Percentiles rank a stretch among this genome's conserved stretches.
Conservation (phyloP, 352 stramenopile species). For the Plasmopara halstedii region DNA sequence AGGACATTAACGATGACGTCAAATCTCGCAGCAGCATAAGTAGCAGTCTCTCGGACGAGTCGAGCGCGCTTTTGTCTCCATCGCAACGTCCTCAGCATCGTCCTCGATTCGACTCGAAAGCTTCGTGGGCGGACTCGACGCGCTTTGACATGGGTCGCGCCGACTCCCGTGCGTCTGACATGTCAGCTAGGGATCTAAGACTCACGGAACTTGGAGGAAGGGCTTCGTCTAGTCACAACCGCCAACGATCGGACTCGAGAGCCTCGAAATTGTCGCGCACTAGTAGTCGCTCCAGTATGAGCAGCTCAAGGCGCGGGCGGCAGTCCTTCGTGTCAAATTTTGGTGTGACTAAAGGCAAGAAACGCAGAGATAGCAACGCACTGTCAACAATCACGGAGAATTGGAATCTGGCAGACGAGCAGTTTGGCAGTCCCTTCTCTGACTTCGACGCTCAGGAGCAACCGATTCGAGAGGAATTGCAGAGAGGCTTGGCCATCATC, state of each 20-base stretch:
- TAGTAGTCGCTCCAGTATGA: constrained; percentile 34
- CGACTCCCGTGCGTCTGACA: constrained; percentile 70
- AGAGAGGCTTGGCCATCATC: constrained; percentile 75
- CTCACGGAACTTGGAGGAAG: constrained; percentile 42
- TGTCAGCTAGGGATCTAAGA: constrained; percentile 58
- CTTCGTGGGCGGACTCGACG: constrained; percentile 81
- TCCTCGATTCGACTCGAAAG: constrained; percentile 73
- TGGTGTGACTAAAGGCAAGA: constrained; percentile 46
- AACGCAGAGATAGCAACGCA: constrained; percentile 62
- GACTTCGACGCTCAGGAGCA: constrained; percentile 81
- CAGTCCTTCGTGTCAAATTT: constrained; percentile 80
- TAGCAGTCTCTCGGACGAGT: constrained; percentile 48
- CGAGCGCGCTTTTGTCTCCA: constrained; percentile 45
- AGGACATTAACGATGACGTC: constrained; percentile 2
- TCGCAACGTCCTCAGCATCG: constrained; percentile 33
- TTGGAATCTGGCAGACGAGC: constrained; percentile 74
- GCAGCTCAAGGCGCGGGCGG: constrained; percentile 23
- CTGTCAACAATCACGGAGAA: constrained; percentile 84
- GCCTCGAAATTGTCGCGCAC: constrained; percentile 51
- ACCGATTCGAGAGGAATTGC: constrained; percentile 74
- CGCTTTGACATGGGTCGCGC: constrained; percentile 78
- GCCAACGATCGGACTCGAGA: constrained; percentile 57
- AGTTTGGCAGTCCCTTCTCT: constrained; percentile 67
- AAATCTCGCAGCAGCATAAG: constrained; percentile 13
- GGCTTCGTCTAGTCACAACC: constrained; percentile 18